phyloP scores from a whole-genome alignment of 2,329 filamentous ascomycete species.

The Ceratocystis huliohia region DNA sequence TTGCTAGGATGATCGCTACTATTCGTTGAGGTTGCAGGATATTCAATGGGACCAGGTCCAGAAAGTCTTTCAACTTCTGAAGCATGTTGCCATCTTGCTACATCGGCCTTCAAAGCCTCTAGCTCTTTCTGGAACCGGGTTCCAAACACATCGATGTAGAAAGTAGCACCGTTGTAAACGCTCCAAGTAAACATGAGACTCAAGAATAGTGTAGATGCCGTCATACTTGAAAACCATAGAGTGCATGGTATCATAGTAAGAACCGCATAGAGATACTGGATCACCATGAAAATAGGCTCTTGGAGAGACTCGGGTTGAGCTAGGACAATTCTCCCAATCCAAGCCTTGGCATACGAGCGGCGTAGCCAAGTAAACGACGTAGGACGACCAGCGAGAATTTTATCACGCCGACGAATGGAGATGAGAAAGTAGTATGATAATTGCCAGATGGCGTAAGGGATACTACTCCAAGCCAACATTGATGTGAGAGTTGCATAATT shows the following conservation, averaged over 20 bases:
- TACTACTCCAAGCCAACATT: constrained; percentile 89
- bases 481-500: constrained; percentile 64
- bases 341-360: constrained; percentile 76
- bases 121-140: constrained; percentile 94
- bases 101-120: constrained; percentile 75
- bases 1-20: neutral
- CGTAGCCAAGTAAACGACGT: constrained; percentile 97
- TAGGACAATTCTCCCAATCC: constrained; percentile 77
- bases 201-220: constrained; percentile 66
- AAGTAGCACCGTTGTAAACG: constrained; percentile 92
- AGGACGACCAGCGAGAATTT: constrained; percentile 88
- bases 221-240: constrained; percentile 83
- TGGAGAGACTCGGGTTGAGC: constrained; percentile 63
- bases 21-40: neutral
- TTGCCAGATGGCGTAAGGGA: constrained; percentile 91
- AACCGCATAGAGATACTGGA: constrained; percentile 84
- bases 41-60: constrained; percentile 5
- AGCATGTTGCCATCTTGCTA: constrained; percentile 69
- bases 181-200: constrained; percentile 81
- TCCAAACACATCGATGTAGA: constrained; percentile 96
- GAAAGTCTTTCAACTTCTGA: constrained; percentile 33
- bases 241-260: constrained; percentile 91
- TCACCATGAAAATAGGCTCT: constrained; percentile 86
- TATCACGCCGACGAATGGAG: constrained; percentile 82
- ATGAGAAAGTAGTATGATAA: constrained; percentile 88